Conservation (phyloP, 2,329 filamentous ascomycete genomes). For the Trichophaea hybrida region DNA sequence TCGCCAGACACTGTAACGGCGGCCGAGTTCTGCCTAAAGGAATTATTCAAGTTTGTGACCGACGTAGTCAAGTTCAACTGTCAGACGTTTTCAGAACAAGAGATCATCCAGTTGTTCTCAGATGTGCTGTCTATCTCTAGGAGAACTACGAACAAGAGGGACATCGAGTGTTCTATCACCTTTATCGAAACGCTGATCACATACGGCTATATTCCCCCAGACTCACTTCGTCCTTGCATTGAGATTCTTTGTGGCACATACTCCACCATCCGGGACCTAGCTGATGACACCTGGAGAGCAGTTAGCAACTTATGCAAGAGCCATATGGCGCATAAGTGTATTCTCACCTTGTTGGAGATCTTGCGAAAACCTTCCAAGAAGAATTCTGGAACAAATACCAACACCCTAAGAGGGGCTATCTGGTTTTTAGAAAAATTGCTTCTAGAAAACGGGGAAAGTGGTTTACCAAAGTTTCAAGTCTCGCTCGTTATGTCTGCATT, state of each 20-base stretch:
- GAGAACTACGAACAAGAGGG: constrained; percentile 48
- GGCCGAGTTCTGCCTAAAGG: constrained; percentile 48
- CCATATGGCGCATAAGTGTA: constrained; percentile 55
- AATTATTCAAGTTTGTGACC: constrained; percentile 50
- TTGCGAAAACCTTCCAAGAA: constrained; percentile 40
- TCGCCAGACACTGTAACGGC: constrained; percentile 17
- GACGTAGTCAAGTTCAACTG: constrained; percentile 65
- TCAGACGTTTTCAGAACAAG: constrained; percentile 49
- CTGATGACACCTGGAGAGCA: constrained; percentile 54
- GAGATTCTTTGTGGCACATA: constrained; percentile 60
- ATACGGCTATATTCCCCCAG: constrained; percentile 52
- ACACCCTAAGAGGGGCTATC: constrained; percentile 43
- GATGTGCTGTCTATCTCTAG: constrained; percentile 52
- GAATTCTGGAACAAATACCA: constrained; percentile 27
- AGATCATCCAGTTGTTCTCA: constrained; percentile 47
- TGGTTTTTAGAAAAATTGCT: constrained; percentile 49
- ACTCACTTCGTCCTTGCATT: constrained; percentile 50
- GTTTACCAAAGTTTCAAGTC: constrained; percentile 27
- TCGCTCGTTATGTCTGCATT: constrained; percentile 27
- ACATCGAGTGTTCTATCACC: constrained; percentile 52
- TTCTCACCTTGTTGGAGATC: constrained; percentile 50
- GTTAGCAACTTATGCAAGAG: constrained; percentile 57
- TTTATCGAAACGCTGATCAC: constrained; percentile 58
- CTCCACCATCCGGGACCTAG: constrained; percentile 46
- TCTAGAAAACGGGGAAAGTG: constrained; percentile 37